These are phyloP conservation scores for Penicillium sp. DNA, from an alignment of 2,329 filamentous ascomycete genomes.

Conservation along the genomic window DNA sequence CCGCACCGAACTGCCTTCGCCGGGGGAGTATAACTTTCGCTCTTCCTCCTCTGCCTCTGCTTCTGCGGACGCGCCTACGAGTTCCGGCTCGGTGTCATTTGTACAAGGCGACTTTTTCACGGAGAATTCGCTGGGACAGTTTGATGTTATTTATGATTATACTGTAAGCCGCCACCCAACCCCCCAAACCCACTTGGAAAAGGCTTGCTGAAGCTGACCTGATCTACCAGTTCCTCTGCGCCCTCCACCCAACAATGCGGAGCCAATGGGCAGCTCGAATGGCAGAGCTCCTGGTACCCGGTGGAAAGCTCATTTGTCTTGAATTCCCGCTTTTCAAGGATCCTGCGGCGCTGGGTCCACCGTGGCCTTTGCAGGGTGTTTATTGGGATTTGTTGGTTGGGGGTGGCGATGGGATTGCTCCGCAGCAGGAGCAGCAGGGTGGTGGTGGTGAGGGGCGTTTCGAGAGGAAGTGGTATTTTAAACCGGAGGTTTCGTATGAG, in stretches of 20 bases:
- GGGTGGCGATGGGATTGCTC: constrained; percentile 30
- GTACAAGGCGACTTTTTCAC: constrained; percentile 70
- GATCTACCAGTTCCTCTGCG: constrained; percentile 70
- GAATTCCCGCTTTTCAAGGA: constrained; percentile 49
- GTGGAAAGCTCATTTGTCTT: constrained; percentile 60
- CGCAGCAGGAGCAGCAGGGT: constrained; percentile 5
- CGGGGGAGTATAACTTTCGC: constrained; percentile 25
- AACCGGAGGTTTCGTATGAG: constrained; percentile 38
- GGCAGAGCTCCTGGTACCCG: constrained; percentile 52
- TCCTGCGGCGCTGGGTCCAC: constrained; percentile 40
- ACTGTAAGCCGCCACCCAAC: constrained; percentile 51
- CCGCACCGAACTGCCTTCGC: constrained; percentile 15
- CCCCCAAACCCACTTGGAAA: too few relatives aligned
- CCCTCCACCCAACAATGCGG: constrained; percentile 59
- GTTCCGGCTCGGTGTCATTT: constrained; percentile 61
- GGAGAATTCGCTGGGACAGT: constrained; percentile 35
- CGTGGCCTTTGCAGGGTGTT: constrained; percentile 44
- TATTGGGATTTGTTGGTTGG: constrained; percentile 38
- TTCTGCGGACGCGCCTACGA: too few relatives aligned
- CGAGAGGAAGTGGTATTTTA: constrained; percentile 33
- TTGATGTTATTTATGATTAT: constrained; percentile 70
- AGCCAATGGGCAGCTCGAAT: constrained; percentile 60
- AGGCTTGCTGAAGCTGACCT: too few relatives aligned
- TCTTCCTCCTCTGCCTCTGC: background rate
- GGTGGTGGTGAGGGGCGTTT: constrained; percentile 23